Conservation (phyloP, 371 early-diverging fungal species). For the Mortierella sp. region DNA sequence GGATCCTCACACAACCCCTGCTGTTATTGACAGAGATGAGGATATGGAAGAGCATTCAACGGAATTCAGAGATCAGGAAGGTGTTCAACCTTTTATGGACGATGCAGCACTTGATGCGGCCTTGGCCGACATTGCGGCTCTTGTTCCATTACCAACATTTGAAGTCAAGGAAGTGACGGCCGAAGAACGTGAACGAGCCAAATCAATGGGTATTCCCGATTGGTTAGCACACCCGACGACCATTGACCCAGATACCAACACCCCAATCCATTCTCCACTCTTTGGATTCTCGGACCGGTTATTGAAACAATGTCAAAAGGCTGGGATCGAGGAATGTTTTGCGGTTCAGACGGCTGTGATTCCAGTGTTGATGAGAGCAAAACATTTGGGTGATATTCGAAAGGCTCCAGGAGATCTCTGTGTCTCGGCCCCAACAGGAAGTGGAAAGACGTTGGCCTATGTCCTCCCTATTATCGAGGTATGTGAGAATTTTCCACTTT, state of each 20-base stretch:
- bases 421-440: conserved; percentile 95
- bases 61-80: conserved; percentile 8
- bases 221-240: conserved; percentile 87
- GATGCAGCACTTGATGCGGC: conserved; percentile 38
- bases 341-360: conserved; percentile 93
- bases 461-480: conserved; percentile 93
- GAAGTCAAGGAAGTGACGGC: conserved; percentile 46
- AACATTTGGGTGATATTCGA: conserved; percentile 63
- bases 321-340: conserved; percentile 80
- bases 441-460: conserved; percentile 98
- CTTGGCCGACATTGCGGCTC: conserved; percentile 39
- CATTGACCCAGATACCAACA: conserved; percentile 68
- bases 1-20: background rate
- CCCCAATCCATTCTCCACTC: conserved; percentile 55
- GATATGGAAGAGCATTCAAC: conserved; percentile 1
- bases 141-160: conserved; percentile 44
- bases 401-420: conserved; percentile 81
- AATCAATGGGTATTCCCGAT: conserved; percentile 80
- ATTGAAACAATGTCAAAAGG: conserved; percentile 68
- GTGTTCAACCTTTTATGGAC: conserved; percentile 16
- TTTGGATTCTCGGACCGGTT: conserved; percentile 69
- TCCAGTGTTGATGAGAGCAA: conserved; percentile 75
- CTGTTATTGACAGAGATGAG: background rate
- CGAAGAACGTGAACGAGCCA: conserved; percentile 36
- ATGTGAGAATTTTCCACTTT: conserved; percentile 6